phyloP scores from a whole-genome alignment of 176 grass and related monocot species.

The Triticum monococcum region DNA sequence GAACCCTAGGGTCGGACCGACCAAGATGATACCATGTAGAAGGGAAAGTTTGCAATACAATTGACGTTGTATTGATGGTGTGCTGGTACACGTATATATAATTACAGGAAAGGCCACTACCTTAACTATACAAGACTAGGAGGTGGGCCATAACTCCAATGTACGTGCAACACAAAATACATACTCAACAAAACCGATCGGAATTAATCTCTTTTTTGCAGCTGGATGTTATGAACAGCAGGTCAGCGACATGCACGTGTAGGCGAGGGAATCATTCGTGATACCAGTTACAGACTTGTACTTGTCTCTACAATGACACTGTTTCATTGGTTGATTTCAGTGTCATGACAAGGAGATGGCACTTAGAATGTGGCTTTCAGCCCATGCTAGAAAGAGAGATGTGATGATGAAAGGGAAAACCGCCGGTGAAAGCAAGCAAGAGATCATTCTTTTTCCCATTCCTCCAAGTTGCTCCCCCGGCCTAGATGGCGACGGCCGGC shows the following conservation, averaged over 20 bases:
- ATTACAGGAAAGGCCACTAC: no score
- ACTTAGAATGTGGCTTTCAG: conserved; percentile 9
- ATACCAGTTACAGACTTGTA: background rate
- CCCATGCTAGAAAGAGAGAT: background rate
- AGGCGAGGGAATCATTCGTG: background rate
- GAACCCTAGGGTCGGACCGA: no score
- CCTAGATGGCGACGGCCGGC: background rate
- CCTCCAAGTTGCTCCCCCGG: background rate
- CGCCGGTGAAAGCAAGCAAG: background rate
- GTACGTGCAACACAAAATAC: no score
- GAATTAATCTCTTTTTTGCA: no score
- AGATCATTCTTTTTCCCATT: background rate
- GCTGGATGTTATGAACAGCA: background rate
- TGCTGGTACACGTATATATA: no score
- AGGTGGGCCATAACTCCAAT: no score
- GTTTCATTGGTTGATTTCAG: background rate
- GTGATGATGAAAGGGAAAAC: background rate
- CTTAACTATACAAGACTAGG: no score
- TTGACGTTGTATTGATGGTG: no score
- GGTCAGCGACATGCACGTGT: background rate
- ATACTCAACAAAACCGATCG: no score
- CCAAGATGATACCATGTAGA: no score
- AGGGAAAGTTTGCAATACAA: no score
- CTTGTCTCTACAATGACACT: background rate
- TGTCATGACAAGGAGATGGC: conserved; percentile 8